phyloP scores from a whole-genome alignment of 371 early-diverging fungal genomes.

The Apophysomyces trapeziformis region DNA sequence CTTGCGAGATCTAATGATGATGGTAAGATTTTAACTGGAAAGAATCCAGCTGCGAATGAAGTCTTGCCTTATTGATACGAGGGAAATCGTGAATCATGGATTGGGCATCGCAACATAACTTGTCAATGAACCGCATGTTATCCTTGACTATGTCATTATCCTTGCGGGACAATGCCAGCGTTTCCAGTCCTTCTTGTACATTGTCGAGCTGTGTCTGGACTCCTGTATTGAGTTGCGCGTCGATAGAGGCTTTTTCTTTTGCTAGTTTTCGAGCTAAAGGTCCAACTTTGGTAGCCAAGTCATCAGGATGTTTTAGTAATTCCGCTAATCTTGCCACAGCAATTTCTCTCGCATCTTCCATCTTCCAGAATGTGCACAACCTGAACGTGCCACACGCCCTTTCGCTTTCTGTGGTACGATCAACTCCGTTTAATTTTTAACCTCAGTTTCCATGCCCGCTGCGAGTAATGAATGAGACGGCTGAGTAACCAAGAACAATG shows the following conservation, averaged over 20 bases:
- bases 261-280: conserved; percentile 79
- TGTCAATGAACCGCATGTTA: conserved; percentile 82
- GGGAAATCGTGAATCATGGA: conserved; percentile 86
- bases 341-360: conserved; percentile 59
- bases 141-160: conserved; percentile 71
- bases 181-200: conserved; percentile 86
- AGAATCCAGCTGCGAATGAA: not conserved
- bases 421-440: too few relatives aligned
- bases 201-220: conserved; percentile 93
- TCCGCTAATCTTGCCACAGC: conserved; percentile 61
- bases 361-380: conserved; percentile 6
- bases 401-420: too few relatives aligned
- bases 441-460: too few relatives aligned
- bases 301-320: conserved; percentile 90
- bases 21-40: not conserved
- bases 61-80: conserved; percentile 78
- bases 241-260: conserved; percentile 90
- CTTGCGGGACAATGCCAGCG: conserved; percentile 66
- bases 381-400: too few relatives aligned
- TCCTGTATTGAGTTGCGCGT: conserved; percentile 93
- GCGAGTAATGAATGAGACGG: too few relatives aligned
- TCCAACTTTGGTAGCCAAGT: conserved; percentile 84
- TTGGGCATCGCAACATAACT: conserved; percentile 82
- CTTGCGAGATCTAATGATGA: conserved; percentile 75
- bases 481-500: too few relatives aligned